Evolutionary conservation across 805 yeast species (phyloP), one percentile per base, ranked within the genome.

Genomic region (Osmozyma mogii): DNA sequence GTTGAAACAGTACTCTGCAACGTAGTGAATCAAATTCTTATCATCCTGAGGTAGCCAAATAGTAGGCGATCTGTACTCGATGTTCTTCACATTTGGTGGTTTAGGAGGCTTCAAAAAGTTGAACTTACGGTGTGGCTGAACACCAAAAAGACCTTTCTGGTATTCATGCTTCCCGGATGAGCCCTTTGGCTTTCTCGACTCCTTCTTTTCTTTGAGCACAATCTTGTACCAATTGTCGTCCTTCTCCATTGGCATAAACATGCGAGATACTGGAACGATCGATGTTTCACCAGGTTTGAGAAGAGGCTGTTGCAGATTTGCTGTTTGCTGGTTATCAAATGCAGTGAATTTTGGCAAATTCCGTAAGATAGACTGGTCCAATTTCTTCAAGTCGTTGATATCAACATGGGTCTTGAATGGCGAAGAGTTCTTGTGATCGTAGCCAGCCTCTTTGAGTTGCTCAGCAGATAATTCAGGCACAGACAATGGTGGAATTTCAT

Each of bases 41-140:
- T 92, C 98, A 52, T 92, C 98, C 42, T 80, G 87, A 0, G 97
- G 96, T 11, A 88, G 66, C 98, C 98, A 92, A 18, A 88, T 83
- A 0, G 97, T 85, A 3, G 97, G 96, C 2, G 89, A 78, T 39
- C 97, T 65, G 37, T 74, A 70, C 38, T 84, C 88, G 41, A 92
- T 60, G 47, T 84, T 83, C 44, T 79, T 76, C 35, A 84, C 58
- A 6, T 83, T 71, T 3, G 98, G 98, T 0, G 97, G 97, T 29
- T 72, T 70, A 5, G 98, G 98, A 0, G 98, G 96, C 39, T 80
- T 76, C 28, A 88, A 62, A 30, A 67, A 69, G 33, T 73, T 78
- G 36, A 72, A 70, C 28, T 79, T 62, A 47, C 81, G 70, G 34
- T 60, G 65, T 2, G 65, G 46, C 34, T 58, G 68, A 18, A 56